Conservation (phyloP, 2,329 filamentous ascomycete species). For the Colletotrichum noveboracense region DNA sequence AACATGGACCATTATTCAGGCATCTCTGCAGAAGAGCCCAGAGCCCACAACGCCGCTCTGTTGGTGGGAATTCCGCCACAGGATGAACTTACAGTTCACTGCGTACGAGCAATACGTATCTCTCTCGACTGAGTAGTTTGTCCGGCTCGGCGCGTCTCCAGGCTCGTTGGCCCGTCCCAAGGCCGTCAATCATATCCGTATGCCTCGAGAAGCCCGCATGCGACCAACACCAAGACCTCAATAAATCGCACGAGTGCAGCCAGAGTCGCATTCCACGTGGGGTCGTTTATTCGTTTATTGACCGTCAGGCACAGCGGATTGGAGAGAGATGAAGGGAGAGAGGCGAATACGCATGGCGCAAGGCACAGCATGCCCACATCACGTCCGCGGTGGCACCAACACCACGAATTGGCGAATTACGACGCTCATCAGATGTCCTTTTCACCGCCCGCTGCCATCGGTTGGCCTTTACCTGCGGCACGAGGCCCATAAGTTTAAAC, state of each 20-base stretch:
- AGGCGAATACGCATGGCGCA: conserved; percentile 10
- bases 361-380: neutral
- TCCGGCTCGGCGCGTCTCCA: neutral
- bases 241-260: neutral
- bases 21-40: neutral
- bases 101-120: neutral
- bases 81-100: neutral
- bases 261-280: conserved; percentile 7
- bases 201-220: neutral
- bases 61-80: neutral
- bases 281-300: neutral
- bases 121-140: neutral
- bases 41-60: neutral
- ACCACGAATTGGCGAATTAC: neutral
- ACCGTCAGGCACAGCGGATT: neutral
- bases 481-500: conserved; percentile 1
- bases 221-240: neutral
- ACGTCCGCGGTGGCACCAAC: neutral
- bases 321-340: conserved; percentile 2
- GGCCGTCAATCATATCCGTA: neutral
- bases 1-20: neutral
- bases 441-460: neutral
- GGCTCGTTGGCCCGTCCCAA: neutral
- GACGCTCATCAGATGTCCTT: neutral
- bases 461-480: conserved; percentile 2